Evolutionary conservation across 345 rosid genomes (phyloP).

Genomic region (Ceriops tagal): DNA sequence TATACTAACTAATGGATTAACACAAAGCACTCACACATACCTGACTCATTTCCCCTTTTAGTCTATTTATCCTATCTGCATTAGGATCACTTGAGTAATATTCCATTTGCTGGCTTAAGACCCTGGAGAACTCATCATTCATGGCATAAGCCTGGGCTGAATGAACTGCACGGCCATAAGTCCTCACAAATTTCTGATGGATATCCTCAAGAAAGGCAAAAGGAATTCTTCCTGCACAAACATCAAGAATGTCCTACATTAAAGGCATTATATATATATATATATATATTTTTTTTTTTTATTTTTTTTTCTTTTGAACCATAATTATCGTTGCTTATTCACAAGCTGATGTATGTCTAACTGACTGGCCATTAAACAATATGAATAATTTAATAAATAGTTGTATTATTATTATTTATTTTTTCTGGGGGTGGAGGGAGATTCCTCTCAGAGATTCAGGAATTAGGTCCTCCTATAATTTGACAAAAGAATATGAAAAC

Average conservation of each 20-base stretch:
- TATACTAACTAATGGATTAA: neutral
- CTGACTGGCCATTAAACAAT: too few relatives aligned
- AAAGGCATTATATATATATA: neutral
- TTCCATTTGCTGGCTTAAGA: constrained; percentile 90
- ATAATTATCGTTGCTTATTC: too few relatives aligned
- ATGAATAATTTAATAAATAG: too few relatives aligned
- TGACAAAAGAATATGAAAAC: too few relatives aligned
- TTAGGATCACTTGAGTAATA: constrained; percentile 77
- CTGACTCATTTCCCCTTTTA: constrained; percentile 94
- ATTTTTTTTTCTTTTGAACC: too few relatives aligned
- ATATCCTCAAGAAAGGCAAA: constrained; percentile 91
- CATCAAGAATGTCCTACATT: neutral
- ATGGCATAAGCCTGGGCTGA: constrained; percentile 86
- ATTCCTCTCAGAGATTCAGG: too few relatives aligned
- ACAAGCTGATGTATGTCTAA: too few relatives aligned
- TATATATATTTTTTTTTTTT: too few relatives aligned
- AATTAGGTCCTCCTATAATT: too few relatives aligned
- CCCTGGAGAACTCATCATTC: constrained; percentile 97
- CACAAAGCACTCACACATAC: constrained; percentile 32
- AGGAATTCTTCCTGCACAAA: constrained; percentile 68
- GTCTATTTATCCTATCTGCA: constrained; percentile 85
- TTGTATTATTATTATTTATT: too few relatives aligned
- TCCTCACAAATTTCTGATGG: constrained; percentile 86
- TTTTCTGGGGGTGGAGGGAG: too few relatives aligned
- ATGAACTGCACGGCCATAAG: constrained; percentile 61